Evolutionary conservation across 2,329 filamentous ascomycete species (phyloP).

Genomic region (Davidsoniella virescens): DNA sequence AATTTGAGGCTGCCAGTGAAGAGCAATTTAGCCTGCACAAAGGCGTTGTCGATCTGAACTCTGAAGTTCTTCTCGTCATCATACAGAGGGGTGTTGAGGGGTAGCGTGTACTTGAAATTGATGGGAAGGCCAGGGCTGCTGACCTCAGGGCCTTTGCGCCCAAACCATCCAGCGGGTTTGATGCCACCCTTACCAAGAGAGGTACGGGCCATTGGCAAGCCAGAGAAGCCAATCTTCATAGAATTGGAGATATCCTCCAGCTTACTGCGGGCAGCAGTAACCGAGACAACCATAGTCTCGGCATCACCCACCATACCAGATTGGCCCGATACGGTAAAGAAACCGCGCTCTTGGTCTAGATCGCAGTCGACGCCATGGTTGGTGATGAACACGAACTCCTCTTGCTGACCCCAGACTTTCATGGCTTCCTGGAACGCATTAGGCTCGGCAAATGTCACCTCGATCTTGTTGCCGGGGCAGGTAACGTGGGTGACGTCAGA

Average conservation of each 20-base stretch:
- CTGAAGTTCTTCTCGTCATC: constrained; percentile 19
- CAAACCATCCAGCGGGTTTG: background rate
- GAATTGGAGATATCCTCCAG: constrained; percentile 18
- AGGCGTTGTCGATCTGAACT: constrained; percentile 21
- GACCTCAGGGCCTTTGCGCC: background rate
- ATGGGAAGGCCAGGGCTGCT: background rate
- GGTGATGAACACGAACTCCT: constrained; percentile 24
- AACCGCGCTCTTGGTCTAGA: constrained; percentile 23
- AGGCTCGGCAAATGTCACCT: constrained; percentile 14
- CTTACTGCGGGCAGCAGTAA: constrained; percentile 20
- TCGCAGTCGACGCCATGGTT: constrained; percentile 27
- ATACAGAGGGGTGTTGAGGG: constrained; percentile 17
- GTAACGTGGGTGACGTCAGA: constrained; percentile 13
- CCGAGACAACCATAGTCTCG: constrained; percentile 16
- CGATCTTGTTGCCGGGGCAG: constrained; percentile 13
- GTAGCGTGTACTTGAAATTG: background rate
- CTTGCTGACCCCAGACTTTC: constrained; percentile 12
- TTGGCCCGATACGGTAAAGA: constrained; percentile 20
- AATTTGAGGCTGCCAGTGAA: constrained; percentile 28
- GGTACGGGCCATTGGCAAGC: constrained; percentile 15
- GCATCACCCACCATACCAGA: constrained; percentile 15
- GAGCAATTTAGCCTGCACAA: constrained; percentile 22
- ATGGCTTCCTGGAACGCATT: constrained; percentile 14
- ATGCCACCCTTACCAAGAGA: constrained; percentile 9
- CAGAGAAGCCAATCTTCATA: constrained; percentile 17